These are phyloP conservation scores for Saturnispora ahearnii DNA, from an alignment of 805 yeast genomes.

Conservation along the genomic window DNA sequence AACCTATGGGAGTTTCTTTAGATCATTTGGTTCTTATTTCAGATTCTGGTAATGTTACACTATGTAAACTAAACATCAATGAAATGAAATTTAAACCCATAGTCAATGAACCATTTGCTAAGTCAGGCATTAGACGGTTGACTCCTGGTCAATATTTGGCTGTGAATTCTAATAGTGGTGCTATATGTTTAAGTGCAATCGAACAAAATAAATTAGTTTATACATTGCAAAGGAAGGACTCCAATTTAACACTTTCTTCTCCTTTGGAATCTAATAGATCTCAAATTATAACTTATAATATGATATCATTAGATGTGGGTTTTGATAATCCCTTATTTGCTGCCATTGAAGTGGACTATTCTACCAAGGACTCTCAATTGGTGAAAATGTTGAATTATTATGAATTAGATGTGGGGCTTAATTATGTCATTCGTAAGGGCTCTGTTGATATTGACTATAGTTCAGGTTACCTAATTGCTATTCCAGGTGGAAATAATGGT, in stretches of 20 bases:
- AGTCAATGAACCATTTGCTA: conserved; percentile 57
- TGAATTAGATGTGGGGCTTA: conserved; percentile 79
- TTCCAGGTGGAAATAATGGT: conserved; percentile 68
- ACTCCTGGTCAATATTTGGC: conserved; percentile 68
- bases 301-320: conserved; percentile 62
- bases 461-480: conserved; percentile 47
- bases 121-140: conserved; percentile 65
- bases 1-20: conserved; percentile 41
- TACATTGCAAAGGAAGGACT: conserved; percentile 32
- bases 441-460: conserved; percentile 31
- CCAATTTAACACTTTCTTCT: conserved; percentile 46
- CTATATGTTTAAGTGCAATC: conserved; percentile 59
- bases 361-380: conserved; percentile 18
- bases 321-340: conserved; percentile 83
- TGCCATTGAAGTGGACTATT: conserved; percentile 57
- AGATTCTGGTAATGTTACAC: conserved; percentile 68
- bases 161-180: conserved; percentile 64
- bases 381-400: conserved; percentile 46
- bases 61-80: conserved; percentile 28
- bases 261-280: conserved; percentile 64
- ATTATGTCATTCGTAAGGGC: conserved; percentile 53
- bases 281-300: conserved; percentile 39
- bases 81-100: conserved; percentile 30
- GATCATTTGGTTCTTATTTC: conserved; percentile 63
- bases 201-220: conserved; percentile 67